Evolutionary conservation across 2,329 filamentous ascomycete species (phyloP).

Genomic region (Cadophora sp.): DNA sequence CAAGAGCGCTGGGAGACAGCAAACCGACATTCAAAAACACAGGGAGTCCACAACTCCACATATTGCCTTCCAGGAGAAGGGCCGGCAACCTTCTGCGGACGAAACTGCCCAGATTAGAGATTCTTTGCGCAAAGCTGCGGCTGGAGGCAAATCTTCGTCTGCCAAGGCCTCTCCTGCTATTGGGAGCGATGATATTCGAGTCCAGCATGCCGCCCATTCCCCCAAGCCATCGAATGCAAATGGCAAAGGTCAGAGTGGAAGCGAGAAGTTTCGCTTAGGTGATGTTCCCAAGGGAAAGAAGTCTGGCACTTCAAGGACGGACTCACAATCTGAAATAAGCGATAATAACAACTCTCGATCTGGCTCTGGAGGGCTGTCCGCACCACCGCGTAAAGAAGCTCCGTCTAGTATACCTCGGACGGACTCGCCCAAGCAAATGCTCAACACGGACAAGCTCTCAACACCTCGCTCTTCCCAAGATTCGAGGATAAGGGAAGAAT

Average conservation of each 20-base stretch:
- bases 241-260: conserved; percentile 46
- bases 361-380: conserved; percentile 44
- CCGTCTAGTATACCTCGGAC: conserved; percentile 30
- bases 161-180: conserved; percentile 38
- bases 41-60: conserved; percentile 75
- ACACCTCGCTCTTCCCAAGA: conserved; percentile 65
- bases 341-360: conserved; percentile 46
- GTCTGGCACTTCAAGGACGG: conserved; percentile 48
- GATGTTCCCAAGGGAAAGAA: conserved; percentile 76
- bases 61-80: conserved; percentile 89
- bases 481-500: conserved; percentile 61
- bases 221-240: conserved; percentile 40
- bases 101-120: conserved; percentile 56
- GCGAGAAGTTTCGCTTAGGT: conserved; percentile 77
- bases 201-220: conserved; percentile 41
- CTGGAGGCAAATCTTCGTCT: conserved; percentile 36
- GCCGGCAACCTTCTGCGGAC: conserved; percentile 68
- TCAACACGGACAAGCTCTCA: conserved; percentile 47
- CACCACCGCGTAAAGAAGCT: conserved; percentile 38
- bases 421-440: conserved; percentile 39
- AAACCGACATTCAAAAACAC: conserved; percentile 47
- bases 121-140: conserved; percentile 52
- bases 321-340: conserved; percentile 48
- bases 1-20: conserved; percentile 49
- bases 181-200: conserved; percentile 40